Evolutionary conservation across 2,329 filamentous ascomycete genomes (phyloP), one percentile per base, ranked within the genome.

Genomic region (Verticillium nubilum): DNA sequence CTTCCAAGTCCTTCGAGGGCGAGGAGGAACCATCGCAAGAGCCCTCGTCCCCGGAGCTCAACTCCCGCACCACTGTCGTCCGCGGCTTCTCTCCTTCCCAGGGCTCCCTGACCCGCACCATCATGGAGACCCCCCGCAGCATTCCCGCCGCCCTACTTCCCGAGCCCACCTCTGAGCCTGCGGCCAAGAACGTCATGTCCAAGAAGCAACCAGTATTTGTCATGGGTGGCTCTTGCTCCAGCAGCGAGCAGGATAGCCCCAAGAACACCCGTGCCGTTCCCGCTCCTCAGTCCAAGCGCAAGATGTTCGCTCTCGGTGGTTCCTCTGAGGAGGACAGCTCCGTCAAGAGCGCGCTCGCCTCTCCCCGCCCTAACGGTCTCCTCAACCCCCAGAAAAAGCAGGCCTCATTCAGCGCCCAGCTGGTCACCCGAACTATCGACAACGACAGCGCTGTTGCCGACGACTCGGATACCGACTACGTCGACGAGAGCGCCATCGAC

Each of bases 81-180:
- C 90, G 91, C 64, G 93, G 93, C 60, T 97, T 97, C 74, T 91
- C 90, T 5, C 91, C 90, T 2, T 88, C 89, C 27, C 86, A 88
- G 61, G 80, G 89, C 50, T 88, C 78, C 60, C 59, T 77, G 55
- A 68, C 78, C 63, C 70, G 76, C 59, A 72, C 76, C 58, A 72
- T 78, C 56, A 69, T 76, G 78, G 63, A 84, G 79, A 68, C 85
- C 74, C 62, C 75, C 52, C 79, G 82, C 56, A 70, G 75, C 2
- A 69, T 77, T 10, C 78, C 82, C 37, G 77, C 81, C 12, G 83
- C 84, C 29, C 78, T 81, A 28, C 87, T 90, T 50, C 83, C 89
- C 35, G 88, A 88, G 66, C 79, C 82, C 19, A 82, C 74, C 52
- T 80, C 81, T 0, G 79, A 80, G 42, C 81, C 83, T 27, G 77